Base-by-base conservation (phyloP, 2,329 filamentous ascomycete genomes). In the Sclerotiophoma versabilis region DNA sequence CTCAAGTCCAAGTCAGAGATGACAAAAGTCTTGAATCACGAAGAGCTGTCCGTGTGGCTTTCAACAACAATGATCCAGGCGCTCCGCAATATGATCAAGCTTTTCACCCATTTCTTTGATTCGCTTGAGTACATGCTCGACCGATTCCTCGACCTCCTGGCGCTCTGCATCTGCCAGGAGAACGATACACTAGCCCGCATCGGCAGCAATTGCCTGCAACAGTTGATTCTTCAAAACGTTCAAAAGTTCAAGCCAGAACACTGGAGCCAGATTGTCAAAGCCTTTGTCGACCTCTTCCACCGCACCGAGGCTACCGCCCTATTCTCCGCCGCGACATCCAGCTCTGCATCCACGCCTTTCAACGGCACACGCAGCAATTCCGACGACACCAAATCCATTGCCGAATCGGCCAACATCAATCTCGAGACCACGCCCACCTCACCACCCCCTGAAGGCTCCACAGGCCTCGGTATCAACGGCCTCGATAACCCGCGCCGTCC, bases 61-160 rank as follows among this genome's bases (percentile, higher is more conserved):
- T 98, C 95, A 0, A 99, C 95, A 0, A 99, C 95, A 8, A 97
- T 99, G 91, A 99, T 99, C 33, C 95, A 99, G 75, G 95, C 95
- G 2, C 80, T 99, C 49, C 88, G 95, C 54, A 97, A 98, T 77
- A 96, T 99, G 91, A 98, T 99, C 66, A 93, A 92, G 0, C 84
- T 99, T 20, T 99, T 99, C 75, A 99, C 96, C 0, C 96, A 99
- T 76, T 99, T 98, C 76, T 99, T 99, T 62, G 91, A 96, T 54
- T 88, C 92, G 0, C 80, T 99, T 9, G 92, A 98, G 77, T 96
- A 96, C 72, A 99, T 99, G 95, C 84, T 99, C 15, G 92, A 97
- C 75, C 85, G 95, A n/a, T 98, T 99, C 75, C 79, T 99, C 30
- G 93, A 98, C 74, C 84, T 99, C 17, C 80, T 99, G 10, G 93